Evolutionary conservation across 345 rosid species (phyloP), one percentile per base, ranked within the genome.

Genomic region (Anastatica hierochuntica): DNA sequence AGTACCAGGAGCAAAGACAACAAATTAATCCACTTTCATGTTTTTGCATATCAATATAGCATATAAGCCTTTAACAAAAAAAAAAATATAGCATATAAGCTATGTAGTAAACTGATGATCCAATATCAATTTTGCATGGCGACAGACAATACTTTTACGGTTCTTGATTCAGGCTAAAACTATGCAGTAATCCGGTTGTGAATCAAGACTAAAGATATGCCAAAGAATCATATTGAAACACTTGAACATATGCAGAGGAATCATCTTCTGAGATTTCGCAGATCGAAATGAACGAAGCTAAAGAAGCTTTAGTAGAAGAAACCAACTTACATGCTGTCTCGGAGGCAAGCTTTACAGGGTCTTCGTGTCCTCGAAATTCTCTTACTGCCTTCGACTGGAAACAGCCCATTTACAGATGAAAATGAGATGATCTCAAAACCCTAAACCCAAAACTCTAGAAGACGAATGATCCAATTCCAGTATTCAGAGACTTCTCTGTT

Each of bases 241-340:
- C n/a, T 2, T 21, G 24, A 21, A 21, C 24, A 21, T n/a, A n/a
- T 21, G 24, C 24, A 21, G 5, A 21, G 24, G 2, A 21, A 21
- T 21, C 33, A 29, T 29, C 8, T 29, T 19, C 10, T 20, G 36
- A 44, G 20, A 53, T 47, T 2, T 49, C 21, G 12, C 26, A 39
- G 2, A 37, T 38, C 31, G 4, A 38, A 24, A 53, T n/a, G n/a
- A n/a, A 14, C 10, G 15, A 24, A 36, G 8, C 14, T 4, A 33
- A 24, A 31, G 33, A 57, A 41, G 30, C 11, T 5, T 6, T 17
- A 29, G 19, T n/a, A 29, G 40, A 3, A 15, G 1, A 24, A 24
- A 49, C n/a, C 5, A 53, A 18, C 88, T 80, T 63, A 94, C 99
- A 94, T 20, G 97, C 90, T 42, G 99, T 88, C 72, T 94, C 81